These are phyloP conservation scores for Calendula officinalis DNA, from an alignment of 129 eudicot species.

Conservation along the genomic window DNA sequence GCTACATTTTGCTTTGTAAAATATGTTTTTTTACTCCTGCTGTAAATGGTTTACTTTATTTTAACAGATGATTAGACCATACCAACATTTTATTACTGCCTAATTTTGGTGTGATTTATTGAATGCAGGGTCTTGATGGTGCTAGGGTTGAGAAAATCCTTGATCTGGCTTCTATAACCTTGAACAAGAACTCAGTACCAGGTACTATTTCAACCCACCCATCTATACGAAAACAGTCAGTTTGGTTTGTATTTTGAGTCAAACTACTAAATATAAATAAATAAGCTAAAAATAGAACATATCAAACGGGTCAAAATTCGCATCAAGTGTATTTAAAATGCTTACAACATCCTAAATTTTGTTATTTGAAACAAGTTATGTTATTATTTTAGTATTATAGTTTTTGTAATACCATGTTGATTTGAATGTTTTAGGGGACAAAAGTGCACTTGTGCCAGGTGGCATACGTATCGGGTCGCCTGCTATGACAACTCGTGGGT, in stretches of 20 bases:
- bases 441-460: constrained; percentile 94
- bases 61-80: background rate
- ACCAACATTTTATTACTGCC: background rate
- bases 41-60: background rate
- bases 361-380: too few species aligned
- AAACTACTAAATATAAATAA: background rate
- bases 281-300: too few species aligned
- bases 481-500: constrained; percentile 95
- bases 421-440: constrained; percentile 55
- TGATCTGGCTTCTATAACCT: constrained; percentile 90
- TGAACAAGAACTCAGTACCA: constrained; percentile 91
- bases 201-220: constrained; percentile 41
- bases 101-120: background rate
- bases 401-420: constrained; percentile 4
- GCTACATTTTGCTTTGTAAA: background rate
- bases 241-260: background rate
- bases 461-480: constrained; percentile 93
- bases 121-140: constrained; percentile 70
- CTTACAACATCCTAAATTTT: too few species aligned
- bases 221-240: too few species aligned
- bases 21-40: too few species aligned
- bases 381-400: too few species aligned
- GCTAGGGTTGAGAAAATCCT: constrained; percentile 95
- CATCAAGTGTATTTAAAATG: too few species aligned
- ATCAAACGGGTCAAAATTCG: too few species aligned